Evolutionary conservation across 345 rosid genomes (phyloP).

Genomic region (Syzygium aromaticum): DNA sequence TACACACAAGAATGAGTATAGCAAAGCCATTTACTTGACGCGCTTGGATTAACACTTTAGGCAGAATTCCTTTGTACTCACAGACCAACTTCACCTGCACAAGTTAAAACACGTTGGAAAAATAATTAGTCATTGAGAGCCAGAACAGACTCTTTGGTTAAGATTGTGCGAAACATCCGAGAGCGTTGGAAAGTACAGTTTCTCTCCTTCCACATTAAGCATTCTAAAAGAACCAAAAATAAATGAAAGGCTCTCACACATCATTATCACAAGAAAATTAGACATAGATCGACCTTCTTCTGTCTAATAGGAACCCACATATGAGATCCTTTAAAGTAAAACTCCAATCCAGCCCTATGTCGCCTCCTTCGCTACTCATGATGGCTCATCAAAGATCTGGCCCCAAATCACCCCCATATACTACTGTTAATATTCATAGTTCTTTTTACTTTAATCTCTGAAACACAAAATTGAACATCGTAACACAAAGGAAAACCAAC

Average conservation of each 20-base stretch:
- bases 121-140: not conserved
- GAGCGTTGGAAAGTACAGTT: not conserved
- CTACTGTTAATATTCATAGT: too few species aligned
- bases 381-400: not conserved
- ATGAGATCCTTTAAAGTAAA: not conserved
- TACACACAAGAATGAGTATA: not conserved
- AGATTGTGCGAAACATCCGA: not conserved
- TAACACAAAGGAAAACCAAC: too few species aligned
- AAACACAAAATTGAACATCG: too few species aligned
- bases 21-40: slow-evolving; percentile 48
- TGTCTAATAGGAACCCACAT: not conserved
- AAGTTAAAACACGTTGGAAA: not conserved
- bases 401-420: too few species aligned
- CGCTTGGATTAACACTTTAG: slow-evolving; percentile 69
- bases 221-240: not conserved
- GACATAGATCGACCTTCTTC: not conserved
- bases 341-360: not conserved
- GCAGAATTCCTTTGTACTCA: slow-evolving; percentile 71
- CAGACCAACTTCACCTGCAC: slow-evolving; percentile 57
- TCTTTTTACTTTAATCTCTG: too few species aligned
- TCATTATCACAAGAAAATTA: not conserved
- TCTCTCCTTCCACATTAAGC: not conserved
- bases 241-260: not conserved
- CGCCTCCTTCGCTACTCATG: not conserved
- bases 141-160: not conserved